These are phyloP conservation scores for Podospora comata DNA, from an alignment of 495 filamentous ascomycete species.

Conservation along the genomic window DNA sequence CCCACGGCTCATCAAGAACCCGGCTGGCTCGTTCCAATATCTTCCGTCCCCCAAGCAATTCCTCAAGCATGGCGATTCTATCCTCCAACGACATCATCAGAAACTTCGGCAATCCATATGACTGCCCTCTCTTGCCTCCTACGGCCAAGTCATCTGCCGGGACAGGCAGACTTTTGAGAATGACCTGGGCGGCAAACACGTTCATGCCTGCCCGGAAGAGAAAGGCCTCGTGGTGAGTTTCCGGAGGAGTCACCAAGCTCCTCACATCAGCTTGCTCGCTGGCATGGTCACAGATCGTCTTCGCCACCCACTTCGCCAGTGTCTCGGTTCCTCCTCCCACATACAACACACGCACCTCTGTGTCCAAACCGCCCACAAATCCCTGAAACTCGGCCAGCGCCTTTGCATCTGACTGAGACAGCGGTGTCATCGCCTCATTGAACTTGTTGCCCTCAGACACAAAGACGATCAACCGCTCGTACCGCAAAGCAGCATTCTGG, in stretches of 20 bases:
- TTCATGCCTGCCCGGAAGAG: slow-evolving; percentile 73
- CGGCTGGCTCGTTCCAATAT: slow-evolving; percentile 51
- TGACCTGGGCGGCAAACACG: slow-evolving; percentile 71
- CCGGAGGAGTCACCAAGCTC: slow-evolving; percentile 40
- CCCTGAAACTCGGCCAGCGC: slow-evolving; percentile 55
- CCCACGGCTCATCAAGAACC: slow-evolving; percentile 39
- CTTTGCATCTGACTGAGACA: slow-evolving; percentile 45
- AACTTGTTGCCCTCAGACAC: slow-evolving; percentile 53
- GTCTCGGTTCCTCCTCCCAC: slow-evolving; percentile 57
- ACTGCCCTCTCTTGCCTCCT: slow-evolving; percentile 18
- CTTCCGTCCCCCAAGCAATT: slow-evolving; percentile 50
- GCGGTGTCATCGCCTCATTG: slow-evolving; percentile 36
- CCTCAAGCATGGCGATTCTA: slow-evolving; percentile 43
- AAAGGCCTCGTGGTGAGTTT: slow-evolving; percentile 72
- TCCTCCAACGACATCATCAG: slow-evolving; percentile 54
- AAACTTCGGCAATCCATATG: slow-evolving; percentile 53
- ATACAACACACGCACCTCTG: slow-evolving; percentile 47
- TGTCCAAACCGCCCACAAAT: slow-evolving; percentile 45
- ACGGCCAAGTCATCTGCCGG: slow-evolving; percentile 28
- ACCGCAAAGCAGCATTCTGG: slow-evolving; percentile 51
- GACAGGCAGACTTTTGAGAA: slow-evolving; percentile 53
- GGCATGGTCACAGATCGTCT: slow-evolving; percentile 41
- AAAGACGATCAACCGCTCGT: slow-evolving; percentile 70
- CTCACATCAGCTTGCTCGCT: slow-evolving; percentile 29
- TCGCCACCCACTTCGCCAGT: slow-evolving; percentile 57